Evolutionary conservation across 495 filamentous ascomycete species (phyloP), one percentile per base, ranked within the genome.

Genomic region (Margaritispora aquatica): DNA sequence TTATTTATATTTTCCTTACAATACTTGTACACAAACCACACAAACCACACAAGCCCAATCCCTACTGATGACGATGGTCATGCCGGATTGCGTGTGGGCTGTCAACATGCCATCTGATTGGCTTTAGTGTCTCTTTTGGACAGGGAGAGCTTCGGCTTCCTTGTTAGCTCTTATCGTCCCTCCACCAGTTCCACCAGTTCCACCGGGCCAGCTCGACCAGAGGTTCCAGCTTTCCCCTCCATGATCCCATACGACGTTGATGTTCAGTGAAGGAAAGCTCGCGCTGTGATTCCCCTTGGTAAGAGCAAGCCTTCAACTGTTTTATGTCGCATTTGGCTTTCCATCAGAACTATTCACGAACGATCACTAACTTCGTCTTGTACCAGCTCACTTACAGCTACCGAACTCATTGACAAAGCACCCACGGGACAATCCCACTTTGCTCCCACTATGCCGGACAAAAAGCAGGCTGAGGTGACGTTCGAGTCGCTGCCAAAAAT

Each of bases 401-500:
- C n/a, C n/a, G n/a, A n/a, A n/a, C n/a, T n/a, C n/a, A n/a, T n/a
- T n/a, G n/a, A n/a, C n/a, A n/a, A 46, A 38, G 15, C 47, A 31
- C 24, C 38, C 38, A 44, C 15, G 29, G 7, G 29, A 34, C 29
- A 34, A 7, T n/a, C 38, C 38, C 17, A 23, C 47, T 26, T 44
- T 13, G 34, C 20, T 44, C n/a, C n/a, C n/a, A 56, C 21, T n/a
- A 64, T 64, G 62, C 27, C 62, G 24, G 62, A 64, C 34, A 31
- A 61, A 27, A 57, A 62, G 23, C 8, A 51, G n/a, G 52, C 46
- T 17, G 52, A 63, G 36, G 68, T 80, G 53, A 91, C 88, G 51
- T 65, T 82, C 63, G 81, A 86, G 10, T 76, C 80, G 50, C 77
- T 92, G 27, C 81, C 86, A 8, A 68, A 79, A 26, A 69, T 94